These are phyloP conservation scores for Rhododendron simsii DNA, from an alignment of 148 eudicot genomes.

Conservation along the genomic window DNA sequence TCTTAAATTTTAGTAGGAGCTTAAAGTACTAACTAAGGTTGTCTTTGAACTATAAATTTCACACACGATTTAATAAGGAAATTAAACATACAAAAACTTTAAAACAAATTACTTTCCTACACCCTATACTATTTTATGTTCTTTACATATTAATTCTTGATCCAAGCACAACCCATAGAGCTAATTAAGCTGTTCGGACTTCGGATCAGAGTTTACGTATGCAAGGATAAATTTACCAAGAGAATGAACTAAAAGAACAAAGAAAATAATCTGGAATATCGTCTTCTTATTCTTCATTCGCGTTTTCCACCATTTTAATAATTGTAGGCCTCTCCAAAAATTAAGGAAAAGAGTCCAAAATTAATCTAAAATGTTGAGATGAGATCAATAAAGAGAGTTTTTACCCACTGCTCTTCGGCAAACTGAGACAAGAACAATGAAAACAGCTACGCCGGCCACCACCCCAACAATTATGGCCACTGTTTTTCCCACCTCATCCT, in stretches of 20 bases:
- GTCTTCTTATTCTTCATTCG: background rate
- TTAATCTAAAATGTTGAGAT: background rate
- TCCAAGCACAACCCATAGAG: background rate
- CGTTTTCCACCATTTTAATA: background rate
- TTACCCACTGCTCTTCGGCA: conserved; percentile 41
- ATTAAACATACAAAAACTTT: no score
- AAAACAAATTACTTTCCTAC: no score
- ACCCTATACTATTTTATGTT: background rate
- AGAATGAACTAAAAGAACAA: background rate
- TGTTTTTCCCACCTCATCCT: conserved; percentile 67
- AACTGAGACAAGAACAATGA: conserved; percentile 73
- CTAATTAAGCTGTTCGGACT: background rate
- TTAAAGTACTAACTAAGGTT: background rate
- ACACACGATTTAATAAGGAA: background rate
- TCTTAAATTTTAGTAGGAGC: no score
- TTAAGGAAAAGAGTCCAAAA: background rate
- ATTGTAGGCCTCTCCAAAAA: background rate
- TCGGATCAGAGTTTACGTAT: no score
- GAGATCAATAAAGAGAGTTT: background rate
- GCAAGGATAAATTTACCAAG: background rate
- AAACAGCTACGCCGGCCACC: conserved; percentile 58
- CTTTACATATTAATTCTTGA: background rate
- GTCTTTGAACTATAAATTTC: background rate
- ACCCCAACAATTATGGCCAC: conserved; percentile 74
- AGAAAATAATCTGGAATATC: background rate